Percentiles rank a stretch among this genome's conserved stretches.
Evolutionary conservation across 805 yeast genomes (phyloP).

Genomic region (Scheffersomyces coipomensis): DNA sequence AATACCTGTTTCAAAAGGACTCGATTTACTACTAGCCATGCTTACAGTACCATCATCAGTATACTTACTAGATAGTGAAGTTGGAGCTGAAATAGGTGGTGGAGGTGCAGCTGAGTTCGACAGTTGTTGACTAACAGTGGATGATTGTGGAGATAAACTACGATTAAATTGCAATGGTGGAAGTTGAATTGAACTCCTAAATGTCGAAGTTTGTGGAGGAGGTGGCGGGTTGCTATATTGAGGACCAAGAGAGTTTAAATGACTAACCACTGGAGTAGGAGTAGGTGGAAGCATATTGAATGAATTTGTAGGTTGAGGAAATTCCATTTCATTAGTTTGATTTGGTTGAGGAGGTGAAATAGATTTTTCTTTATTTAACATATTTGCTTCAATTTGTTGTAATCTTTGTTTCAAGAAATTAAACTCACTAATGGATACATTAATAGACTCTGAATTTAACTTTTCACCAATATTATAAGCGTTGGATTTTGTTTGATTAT

Average conservation of each 20-base stretch:
- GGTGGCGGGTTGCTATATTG: neutral
- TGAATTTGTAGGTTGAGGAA: neutral
- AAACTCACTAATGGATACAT: conserved; percentile 13
- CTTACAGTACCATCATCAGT: neutral
- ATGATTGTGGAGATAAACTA: neutral
- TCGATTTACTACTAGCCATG: neutral
- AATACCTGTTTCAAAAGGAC: neutral
- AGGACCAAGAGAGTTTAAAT: neutral
- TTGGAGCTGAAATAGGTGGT: neutral
- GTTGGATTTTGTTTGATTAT: neutral
- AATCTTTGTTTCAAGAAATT: conserved; percentile 16
- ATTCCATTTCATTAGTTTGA: neutral
- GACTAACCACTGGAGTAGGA: conserved; percentile 1
- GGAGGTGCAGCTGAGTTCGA: conserved; percentile 1
- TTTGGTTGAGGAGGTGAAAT: neutral
- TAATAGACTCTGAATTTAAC: neutral
- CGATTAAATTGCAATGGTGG: conserved; percentile 8
- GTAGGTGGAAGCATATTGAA: neutral
- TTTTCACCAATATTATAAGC: neutral
- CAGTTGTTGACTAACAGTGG: too few species aligned
- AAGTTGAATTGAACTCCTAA: conserved; percentile 3
- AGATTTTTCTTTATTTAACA: neutral
- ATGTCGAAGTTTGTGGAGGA: neutral
- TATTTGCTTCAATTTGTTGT: conserved; percentile 13
- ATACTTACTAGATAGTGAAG: neutral